Evolutionary conservation across 2,329 filamentous ascomycete genomes (phyloP).

Genomic region (Ilyonectria sp.): DNA sequence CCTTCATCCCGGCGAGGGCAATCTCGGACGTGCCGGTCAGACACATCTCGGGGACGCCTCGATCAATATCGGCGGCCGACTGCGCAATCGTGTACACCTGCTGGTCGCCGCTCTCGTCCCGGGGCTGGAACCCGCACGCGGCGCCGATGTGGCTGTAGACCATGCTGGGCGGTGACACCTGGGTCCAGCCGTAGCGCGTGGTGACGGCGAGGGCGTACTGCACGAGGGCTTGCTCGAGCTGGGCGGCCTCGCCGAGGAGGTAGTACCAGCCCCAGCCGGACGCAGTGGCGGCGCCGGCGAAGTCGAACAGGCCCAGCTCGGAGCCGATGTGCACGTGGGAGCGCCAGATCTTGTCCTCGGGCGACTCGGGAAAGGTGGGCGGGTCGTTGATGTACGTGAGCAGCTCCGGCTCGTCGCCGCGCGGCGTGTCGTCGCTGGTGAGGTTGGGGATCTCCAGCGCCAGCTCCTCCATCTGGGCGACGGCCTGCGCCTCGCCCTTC

Average conservation of each 20-base stretch:
- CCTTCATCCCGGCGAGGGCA: slow-evolving; percentile 91
- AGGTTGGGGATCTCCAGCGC: slow-evolving; percentile 89
- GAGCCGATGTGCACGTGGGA: slow-evolving; percentile 91
- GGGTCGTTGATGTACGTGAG: slow-evolving; percentile 86
- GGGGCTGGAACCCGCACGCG: slow-evolving; percentile 94
- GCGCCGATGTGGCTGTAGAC: slow-evolving; percentile 93
- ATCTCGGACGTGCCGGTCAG: slow-evolving; percentile 96
- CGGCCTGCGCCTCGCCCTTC: slow-evolving; percentile 71
- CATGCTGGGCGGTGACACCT: slow-evolving; percentile 87
- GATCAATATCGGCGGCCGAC: slow-evolving; percentile 71
- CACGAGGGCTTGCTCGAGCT: slow-evolving; percentile 94
- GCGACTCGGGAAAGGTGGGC: slow-evolving; percentile 57
- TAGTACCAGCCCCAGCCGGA: slow-evolving; percentile 99
- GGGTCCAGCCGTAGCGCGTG: slow-evolving; percentile 81
- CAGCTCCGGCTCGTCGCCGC: slow-evolving; percentile 75
- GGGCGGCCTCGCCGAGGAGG: slow-evolving; percentile 89
- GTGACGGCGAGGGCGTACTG: slow-evolving; percentile 87
- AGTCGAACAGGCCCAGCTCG: slow-evolving; percentile 92
- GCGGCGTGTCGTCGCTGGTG: slow-evolving; percentile 82
- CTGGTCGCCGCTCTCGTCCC: slow-evolving; percentile 91
- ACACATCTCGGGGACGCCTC: slow-evolving; percentile 77
- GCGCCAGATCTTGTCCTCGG: slow-evolving; percentile 64
- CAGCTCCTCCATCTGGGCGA: slow-evolving; percentile 78
- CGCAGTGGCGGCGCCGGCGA: slow-evolving; percentile 83
- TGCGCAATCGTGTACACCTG: slow-evolving; percentile 90